These are phyloP conservation scores for Cornus suecica DNA, from an alignment of 148 eudicot genomes.

Conservation along the genomic window DNA sequence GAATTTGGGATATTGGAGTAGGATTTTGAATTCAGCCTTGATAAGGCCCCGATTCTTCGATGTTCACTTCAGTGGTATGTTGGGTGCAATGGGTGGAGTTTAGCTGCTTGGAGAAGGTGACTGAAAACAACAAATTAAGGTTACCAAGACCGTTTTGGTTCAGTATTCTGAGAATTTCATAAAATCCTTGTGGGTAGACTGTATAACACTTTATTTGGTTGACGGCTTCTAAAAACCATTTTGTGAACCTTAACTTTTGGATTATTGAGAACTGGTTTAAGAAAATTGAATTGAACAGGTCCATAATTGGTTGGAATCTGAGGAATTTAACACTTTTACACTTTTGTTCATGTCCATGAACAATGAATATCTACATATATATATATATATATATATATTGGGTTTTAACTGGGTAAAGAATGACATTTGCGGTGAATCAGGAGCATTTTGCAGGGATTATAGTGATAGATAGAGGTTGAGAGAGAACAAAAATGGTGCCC, in stretches of 20 bases:
- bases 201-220: too few relatives aligned
- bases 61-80: too few relatives aligned
- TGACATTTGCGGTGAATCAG: conserved; percentile 16
- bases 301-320: not conserved
- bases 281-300: too few relatives aligned
- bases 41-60: not conserved
- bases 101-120: not conserved
- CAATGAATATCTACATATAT: not conserved
- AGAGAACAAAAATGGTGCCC: too few relatives aligned
- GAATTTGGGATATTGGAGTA: not conserved
- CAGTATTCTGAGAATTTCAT: too few relatives aligned
- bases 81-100: not conserved
- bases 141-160: not conserved
- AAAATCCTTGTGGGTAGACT: too few relatives aligned
- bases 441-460: conserved; percentile 6
- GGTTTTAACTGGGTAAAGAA: not conserved
- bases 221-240: too few relatives aligned
- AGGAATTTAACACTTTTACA: not conserved
- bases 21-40: not conserved
- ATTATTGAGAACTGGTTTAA: too few relatives aligned
- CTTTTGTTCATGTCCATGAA: not conserved
- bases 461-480: too few relatives aligned
- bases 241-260: too few relatives aligned
- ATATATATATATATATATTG: too few relatives aligned
- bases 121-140: not conserved